phyloP scores from a whole-genome alignment of 306 rosid genomes.

The Lotus japonicus region DNA sequence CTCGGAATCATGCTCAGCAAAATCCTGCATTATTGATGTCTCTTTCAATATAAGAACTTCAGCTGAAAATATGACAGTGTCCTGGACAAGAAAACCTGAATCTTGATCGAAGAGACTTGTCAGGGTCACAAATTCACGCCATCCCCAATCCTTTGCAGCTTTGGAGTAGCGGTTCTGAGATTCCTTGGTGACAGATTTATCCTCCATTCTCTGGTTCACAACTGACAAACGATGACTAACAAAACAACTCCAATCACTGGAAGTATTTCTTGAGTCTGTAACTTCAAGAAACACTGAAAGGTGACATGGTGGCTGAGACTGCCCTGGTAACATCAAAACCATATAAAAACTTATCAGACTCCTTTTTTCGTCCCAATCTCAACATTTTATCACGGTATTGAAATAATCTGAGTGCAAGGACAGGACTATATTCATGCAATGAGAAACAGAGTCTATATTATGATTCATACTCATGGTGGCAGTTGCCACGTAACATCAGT shows the following conservation, averaged over 20 bases:
- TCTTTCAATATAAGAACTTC: constrained; percentile 98
- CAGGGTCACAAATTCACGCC: constrained; percentile 99
- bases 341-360: constrained; percentile 40
- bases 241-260: constrained; percentile 99
- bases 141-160: constrained; percentile 99
- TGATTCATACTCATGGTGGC: constrained; percentile 21
- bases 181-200: constrained; percentile 96
- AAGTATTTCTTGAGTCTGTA: constrained; percentile 92
- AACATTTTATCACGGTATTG: neutral
- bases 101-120: constrained; percentile 99
- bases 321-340: constrained; percentile 76
- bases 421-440: neutral
- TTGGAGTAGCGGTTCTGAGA: constrained; percentile 99
- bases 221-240: constrained; percentile 95
- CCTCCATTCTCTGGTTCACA: constrained; percentile 87
- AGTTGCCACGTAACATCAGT: constrained; percentile 28
- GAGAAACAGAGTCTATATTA: constrained; percentile 8
- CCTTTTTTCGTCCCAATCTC: constrained; percentile 14
- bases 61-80: constrained; percentile 91
- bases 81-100: constrained; percentile 95
- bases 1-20: constrained; percentile 59
- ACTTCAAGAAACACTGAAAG: constrained; percentile 99
- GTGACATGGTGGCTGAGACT: constrained; percentile 99
- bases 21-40: constrained; percentile 86
- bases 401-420: constrained; percentile 24